Percentiles rank a stretch among this genome's conserved stretches.
Evolutionary conservation across 805 yeast genomes (phyloP).

Genomic region (Nakazawaea populi): DNA sequence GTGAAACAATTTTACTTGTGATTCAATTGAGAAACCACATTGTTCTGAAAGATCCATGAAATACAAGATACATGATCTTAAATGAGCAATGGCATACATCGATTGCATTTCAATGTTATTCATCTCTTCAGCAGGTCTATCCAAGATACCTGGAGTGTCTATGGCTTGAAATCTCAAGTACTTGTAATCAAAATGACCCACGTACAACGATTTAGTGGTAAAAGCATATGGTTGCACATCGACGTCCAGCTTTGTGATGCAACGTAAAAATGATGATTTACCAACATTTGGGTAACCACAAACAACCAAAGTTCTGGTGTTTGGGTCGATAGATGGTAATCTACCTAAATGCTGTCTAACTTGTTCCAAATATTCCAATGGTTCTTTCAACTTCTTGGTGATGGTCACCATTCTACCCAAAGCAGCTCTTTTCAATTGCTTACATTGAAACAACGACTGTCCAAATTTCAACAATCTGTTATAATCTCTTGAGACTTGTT

Average conservation of each 20-base stretch:
- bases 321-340: slow-evolving; percentile 96
- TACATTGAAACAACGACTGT: slow-evolving; percentile 97
- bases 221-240: slow-evolving; percentile 99
- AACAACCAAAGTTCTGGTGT: slow-evolving; percentile 92
- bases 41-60: slow-evolving; percentile 99
- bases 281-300: slow-evolving; percentile 99
- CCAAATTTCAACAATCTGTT: slow-evolving; percentile 92
- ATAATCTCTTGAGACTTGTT: slow-evolving; percentile 95
- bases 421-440: slow-evolving; percentile 97
- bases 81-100: slow-evolving; percentile 96
- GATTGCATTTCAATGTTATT: slow-evolving; percentile 99
- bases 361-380: slow-evolving; percentile 89
- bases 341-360: slow-evolving; percentile 99
- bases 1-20: slow-evolving; percentile 94
- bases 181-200: slow-evolving; percentile 98
- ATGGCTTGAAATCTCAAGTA: slow-evolving; percentile 97
- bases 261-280: slow-evolving; percentile 88
- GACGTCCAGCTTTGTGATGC: slow-evolving; percentile 96
- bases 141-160: slow-evolving; percentile 98
- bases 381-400: slow-evolving; percentile 90
- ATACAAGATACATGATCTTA: slow-evolving; percentile 92
- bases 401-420: slow-evolving; percentile 99
- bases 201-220: slow-evolving; percentile 95
- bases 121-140: slow-evolving; percentile 99
- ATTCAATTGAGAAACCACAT: slow-evolving; percentile 97